Evolutionary conservation across 306 rosid genomes (phyloP).

Genomic region (Hippophae gyantsensis): DNA sequence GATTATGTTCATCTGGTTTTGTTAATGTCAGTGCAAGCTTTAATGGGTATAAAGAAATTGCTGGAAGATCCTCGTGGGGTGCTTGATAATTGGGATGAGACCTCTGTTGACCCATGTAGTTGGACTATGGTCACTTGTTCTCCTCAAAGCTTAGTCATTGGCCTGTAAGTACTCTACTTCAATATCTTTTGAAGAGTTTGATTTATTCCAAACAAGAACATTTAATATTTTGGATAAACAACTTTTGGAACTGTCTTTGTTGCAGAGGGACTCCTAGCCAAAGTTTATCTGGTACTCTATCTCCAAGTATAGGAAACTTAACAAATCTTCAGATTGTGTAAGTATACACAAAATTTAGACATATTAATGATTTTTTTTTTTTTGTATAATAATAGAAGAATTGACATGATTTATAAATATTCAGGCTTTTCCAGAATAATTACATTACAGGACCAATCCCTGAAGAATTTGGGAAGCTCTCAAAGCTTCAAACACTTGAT

Average conservation of each 20-base stretch:
- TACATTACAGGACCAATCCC: slow-evolving; percentile 79
- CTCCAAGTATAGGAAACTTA: slow-evolving; percentile 88
- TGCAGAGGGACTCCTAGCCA: slow-evolving; percentile 97
- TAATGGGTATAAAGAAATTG: slow-evolving; percentile 64
- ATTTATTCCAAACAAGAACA: not conserved
- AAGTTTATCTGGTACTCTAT: slow-evolving; percentile 77
- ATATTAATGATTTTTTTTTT: not conserved
- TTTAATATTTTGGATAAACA: not conserved
- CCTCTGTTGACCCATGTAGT: slow-evolving; percentile 99
- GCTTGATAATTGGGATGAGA: slow-evolving; percentile 84
- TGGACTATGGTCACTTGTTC: slow-evolving; percentile 99
- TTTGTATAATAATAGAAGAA: slow-evolving; percentile 11
- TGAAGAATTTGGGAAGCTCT: slow-evolving; percentile 60
- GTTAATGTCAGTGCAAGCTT: slow-evolving; percentile 65
- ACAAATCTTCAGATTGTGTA: slow-evolving; percentile 96
- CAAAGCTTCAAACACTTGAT: slow-evolving; percentile 87
- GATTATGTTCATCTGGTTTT: slow-evolving; percentile 22
- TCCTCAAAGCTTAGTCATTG: slow-evolving; percentile 66
- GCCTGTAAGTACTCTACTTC: slow-evolving; percentile 46
- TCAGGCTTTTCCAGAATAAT: slow-evolving; percentile 89
- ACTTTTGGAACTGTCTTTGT: slow-evolving; percentile 16
- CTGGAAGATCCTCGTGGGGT: slow-evolving; percentile 89
- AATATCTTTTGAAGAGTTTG: not conserved
- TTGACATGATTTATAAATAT: slow-evolving; percentile 14
- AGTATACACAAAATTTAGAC: slow-evolving; percentile 20